Evolutionary conservation across 306 rosid genomes (phyloP).

Genomic region (Trifolium repens): DNA sequence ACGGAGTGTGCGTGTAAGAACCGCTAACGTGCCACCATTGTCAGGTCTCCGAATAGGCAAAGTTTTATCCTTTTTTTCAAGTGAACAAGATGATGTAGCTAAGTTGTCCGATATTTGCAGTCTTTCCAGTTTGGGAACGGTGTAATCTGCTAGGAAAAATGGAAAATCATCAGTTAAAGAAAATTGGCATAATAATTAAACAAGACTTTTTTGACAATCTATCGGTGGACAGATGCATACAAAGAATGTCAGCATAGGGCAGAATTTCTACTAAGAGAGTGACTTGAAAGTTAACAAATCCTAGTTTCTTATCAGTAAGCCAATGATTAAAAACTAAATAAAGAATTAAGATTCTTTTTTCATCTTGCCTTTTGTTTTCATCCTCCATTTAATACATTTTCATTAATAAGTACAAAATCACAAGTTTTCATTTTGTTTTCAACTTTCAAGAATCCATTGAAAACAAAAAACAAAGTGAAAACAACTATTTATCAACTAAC

Average conservation of each 20-base stretch:
- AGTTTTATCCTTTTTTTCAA: conserved; percentile 31
- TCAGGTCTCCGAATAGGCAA: conserved; percentile 69
- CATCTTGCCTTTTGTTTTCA: not conserved
- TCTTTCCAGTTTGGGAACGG: conserved; percentile 37
- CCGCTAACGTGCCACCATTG: conserved; percentile 49
- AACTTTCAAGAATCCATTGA: not conserved
- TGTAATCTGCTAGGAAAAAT: conserved; percentile 37
- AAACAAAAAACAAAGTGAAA: not conserved
- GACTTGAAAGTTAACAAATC: conserved; percentile 12
- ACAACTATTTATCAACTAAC: not conserved
- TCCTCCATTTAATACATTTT: not conserved
- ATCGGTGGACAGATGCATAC: not conserved
- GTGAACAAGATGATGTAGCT: not conserved
- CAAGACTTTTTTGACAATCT: not conserved
- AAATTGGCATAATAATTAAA: conserved; percentile 19
- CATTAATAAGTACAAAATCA: conserved; percentile 1
- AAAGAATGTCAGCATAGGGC: not conserved
- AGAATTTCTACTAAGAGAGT: not conserved
- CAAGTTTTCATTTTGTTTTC: not conserved
- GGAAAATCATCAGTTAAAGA: conserved; percentile 9
- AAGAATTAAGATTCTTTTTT: not conserved
- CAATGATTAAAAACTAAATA: not conserved
- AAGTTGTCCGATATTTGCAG: conserved; percentile 33
- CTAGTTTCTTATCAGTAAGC: not conserved
- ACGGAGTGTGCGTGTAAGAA: conserved; percentile 46